A percentile compares a stretch with the other conserved stretches of the same genome.
Evolutionary conservation across 2,329 filamentous ascomycete species (phyloP).

Genomic region (Lachnellula hyalina): DNA sequence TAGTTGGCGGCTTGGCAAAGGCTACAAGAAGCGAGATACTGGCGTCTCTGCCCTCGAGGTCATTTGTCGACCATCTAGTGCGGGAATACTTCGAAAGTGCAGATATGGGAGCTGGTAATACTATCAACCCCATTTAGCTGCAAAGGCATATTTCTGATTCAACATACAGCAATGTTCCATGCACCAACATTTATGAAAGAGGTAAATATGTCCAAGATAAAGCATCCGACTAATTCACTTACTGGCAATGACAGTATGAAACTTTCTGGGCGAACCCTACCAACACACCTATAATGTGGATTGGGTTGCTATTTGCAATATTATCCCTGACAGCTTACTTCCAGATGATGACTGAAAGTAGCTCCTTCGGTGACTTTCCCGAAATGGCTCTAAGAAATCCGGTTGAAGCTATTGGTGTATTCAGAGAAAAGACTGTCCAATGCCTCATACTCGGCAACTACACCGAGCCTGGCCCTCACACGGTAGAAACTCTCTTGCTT

Average conservation of each 20-base stretch:
- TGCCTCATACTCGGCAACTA: slow-evolving; percentile 48
- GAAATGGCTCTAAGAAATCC: slow-evolving; percentile 35
- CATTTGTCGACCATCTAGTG: slow-evolving; percentile 44
- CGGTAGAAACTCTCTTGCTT: slow-evolving; percentile 46
- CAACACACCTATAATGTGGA: slow-evolving; percentile 40
- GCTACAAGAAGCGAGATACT: slow-evolving; percentile 37
- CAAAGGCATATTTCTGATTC: not conserved
- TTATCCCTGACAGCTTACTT: slow-evolving; percentile 9
- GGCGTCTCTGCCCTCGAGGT: slow-evolving; percentile 40
- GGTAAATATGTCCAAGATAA: slow-evolving; percentile 21
- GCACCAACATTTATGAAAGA: slow-evolving; percentile 44
- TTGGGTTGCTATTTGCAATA: slow-evolving; percentile 41
- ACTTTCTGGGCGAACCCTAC: slow-evolving; percentile 27
- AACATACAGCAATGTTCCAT: slow-evolving; percentile 34
- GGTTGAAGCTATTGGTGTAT: slow-evolving; percentile 28
- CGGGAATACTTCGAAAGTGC: slow-evolving; percentile 46
- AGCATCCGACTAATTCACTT: slow-evolving; percentile 1
- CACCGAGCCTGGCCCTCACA: slow-evolving; percentile 42
- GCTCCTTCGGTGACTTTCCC: slow-evolving; percentile 37
- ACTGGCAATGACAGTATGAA: slow-evolving; percentile 21
- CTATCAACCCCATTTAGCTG: not conserved
- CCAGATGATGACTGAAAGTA: slow-evolving; percentile 19
- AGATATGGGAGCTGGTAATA: slow-evolving; percentile 45
- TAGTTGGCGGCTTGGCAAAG: not conserved
- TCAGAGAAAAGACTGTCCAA: slow-evolving; percentile 45